Base-by-base conservation (phyloP, 805 yeast genomes). In the Metschnikowia arizonensis region DNA sequence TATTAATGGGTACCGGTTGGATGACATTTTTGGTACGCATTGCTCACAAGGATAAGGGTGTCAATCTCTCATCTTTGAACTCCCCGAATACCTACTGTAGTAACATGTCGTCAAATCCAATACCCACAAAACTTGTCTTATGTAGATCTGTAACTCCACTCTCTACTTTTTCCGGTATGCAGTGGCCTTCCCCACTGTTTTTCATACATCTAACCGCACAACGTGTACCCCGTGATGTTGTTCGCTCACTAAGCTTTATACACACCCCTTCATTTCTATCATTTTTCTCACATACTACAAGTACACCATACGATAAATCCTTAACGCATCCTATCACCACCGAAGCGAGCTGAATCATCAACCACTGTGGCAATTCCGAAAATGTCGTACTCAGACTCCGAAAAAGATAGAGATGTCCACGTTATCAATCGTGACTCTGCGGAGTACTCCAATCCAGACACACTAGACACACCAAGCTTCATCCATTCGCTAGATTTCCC, bases 1-100 rank as follows among this genome's bases (percentile, higher is more conserved):
- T n/a, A 67, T 72, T 30, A 62, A 72, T 44, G 76, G 76, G 2
- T 53, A 61, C 45, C 65, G 62, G 46, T 52, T 72, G 28, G 76
- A 72, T 45, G 74, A 72, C 19, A 50, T 64, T 24, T 68, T 68
- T 49, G 46, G 43, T 26, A 28, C 35, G 30, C 35, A 39, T 14
- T 12, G 18, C 38, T 24, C n/a, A 19, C 36, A 10, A 7, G 25
- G 36, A 33, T 33, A 17, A 33, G 18, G 12, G 10, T 19, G 25
- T 26, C 26, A 18, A n/a, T 21, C 6, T 9, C 36, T 33, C 26
- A 21, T n/a, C 10, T 9, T 15, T 10, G 12, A 8, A n/a, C 17
- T 19, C 6, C 36, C 6, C 21, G 36, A 8, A 19, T 3, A 7
- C 10, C 26, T 11, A 3, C 26, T 17, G 36, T n/a, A n/a, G 36